Base-by-base conservation (phyloP, 2,329 filamentous ascomycete genomes). In the Phialophora macrospora region DNA sequence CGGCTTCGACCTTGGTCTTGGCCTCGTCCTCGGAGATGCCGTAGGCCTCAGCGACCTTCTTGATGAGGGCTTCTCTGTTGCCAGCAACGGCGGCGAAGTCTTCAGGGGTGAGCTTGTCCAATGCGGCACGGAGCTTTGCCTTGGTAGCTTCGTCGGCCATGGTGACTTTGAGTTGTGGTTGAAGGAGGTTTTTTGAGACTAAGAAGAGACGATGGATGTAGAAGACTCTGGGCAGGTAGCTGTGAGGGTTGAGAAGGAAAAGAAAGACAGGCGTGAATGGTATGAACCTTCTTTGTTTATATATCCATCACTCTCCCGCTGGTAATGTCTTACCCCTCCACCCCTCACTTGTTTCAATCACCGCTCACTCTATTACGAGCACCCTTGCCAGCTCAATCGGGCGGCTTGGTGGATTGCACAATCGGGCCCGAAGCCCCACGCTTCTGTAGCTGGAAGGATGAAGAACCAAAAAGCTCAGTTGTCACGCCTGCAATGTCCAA, bases 21-120 rank as follows among this genome's bases (percentile, higher is more conserved):
- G 69, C 69, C 65, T 70, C 69, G 22, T 69, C 69, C 69, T 68
- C 65, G 55, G 66, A 69, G 67, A 70, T 67, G 57, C 63, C 55
- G 63, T 70, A 68, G 24, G 55, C 55, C 54, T 63, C 64, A 44
- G 67, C 67, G 34, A 70, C 69, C 66, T 67, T 67, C 48, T 67
- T 62, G 56, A 55, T 57, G 52, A 70, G 69, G 55, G 30, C 66
- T 4, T 67, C 64, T 54, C 63, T 62, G 66, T 69, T 66, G 34
- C 69, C 69, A 41, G 64, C 61, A 56, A 64, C 63, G 34, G 64
- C 44, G 48, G 62, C 63, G 57, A 70, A 70, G 60, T 70, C 69
- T n/a, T 67, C 62, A 22, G 69, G 67, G 57, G 62, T 69, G 66
- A 70, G 66, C 63, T 70, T 70, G 64, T 70, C 69, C 60, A 70